Evolutionary conservation across 2,329 filamentous ascomycete species (phyloP).

Genomic region (Pestalotiopsis sp.): DNA sequence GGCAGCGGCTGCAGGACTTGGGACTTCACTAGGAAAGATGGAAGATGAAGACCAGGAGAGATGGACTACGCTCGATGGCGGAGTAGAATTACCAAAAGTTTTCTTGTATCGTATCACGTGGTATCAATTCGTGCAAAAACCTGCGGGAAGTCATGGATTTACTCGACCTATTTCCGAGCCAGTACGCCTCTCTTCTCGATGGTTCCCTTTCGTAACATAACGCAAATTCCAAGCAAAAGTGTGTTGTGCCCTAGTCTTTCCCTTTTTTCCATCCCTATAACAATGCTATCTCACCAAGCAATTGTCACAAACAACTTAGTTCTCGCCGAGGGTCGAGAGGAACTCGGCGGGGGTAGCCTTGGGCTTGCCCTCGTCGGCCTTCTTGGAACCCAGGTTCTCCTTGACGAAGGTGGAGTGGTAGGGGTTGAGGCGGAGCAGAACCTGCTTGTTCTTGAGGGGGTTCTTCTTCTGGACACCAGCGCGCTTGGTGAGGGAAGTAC

Average conservation of each 20-base stretch:
- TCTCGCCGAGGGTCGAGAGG: slow-evolving; percentile 30
- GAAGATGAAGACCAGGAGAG: not conserved
- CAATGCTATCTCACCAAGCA: slow-evolving; percentile 36
- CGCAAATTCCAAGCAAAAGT: slow-evolving; percentile 19
- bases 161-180: slow-evolving; percentile 34
- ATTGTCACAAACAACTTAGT: slow-evolving; percentile 24
- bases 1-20: not conserved
- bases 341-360: slow-evolving; percentile 33
- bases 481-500: slow-evolving; percentile 87
- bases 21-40: not conserved
- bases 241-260: not conserved
- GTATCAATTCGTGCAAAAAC: slow-evolving; percentile 4
- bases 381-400: slow-evolving; percentile 77
- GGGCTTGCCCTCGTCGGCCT: slow-evolving; percentile 64
- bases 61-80: not conserved
- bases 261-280: slow-evolving; percentile 20
- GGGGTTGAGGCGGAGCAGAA: slow-evolving; percentile 97
- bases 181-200: slow-evolving; percentile 30
- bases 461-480: slow-evolving; percentile 98
- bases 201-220: slow-evolving; percentile 17
- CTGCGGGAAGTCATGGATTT: slow-evolving; percentile 22
- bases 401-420: slow-evolving; percentile 91
- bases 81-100: not conserved
- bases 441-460: slow-evolving; percentile 98
- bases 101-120: slow-evolving; percentile 4